Base-by-base conservation (phyloP, 2,329 filamentous ascomycete genomes). In the Xylaria sp. region DNA sequence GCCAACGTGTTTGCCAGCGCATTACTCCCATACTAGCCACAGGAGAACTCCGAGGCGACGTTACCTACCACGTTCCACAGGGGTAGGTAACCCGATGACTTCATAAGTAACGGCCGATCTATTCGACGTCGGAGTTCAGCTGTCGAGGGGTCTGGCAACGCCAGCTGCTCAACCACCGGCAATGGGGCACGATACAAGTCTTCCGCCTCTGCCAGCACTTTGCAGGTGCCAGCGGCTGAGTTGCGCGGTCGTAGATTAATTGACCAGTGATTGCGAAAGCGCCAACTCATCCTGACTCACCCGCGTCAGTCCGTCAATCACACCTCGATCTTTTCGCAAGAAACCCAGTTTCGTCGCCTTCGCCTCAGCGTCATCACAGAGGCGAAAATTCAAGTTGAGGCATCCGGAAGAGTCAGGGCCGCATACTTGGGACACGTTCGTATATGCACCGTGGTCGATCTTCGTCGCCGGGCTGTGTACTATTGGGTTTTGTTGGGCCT, bases 281-380 rank as follows among this genome's bases (percentile, higher is more conserved):
- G 63, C 66, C 69, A 71, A 62, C 69, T 66, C 69, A 71, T 25
- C 28, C 58, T 71, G 68, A 71, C 62, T 71, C 68, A 70, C 36
- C 51, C 23, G 25, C 48, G 18, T 39, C 36, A 28, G 41, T 46
- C 58, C 55, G 43, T 18, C 43, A 13, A 56, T 41, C 60, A 13
- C 25, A 39, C 54, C 43, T 60, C 23, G 12, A 39, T 51, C 23
- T 46, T 54, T 36, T 18, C 18, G 55, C 48, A 49, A 25, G 25
- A 66, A 49, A 23, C 3, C 25, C 18, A 18, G 36, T 31, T 41
- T 61, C 20, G 23, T 36, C 41, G 52, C 25, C 23, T 48, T 55
- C 58, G 59, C 62, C 49, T 60, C 66, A 25, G 31, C 28, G 33
- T 25, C 46, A 49, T 43, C 9, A 10, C 43, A 23, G 28, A 46